A percentile compares a stretch with the other conserved stretches of the same genome.
Conservation (phyloP, 2,329 filamentous ascomycete species). For the Epichloe coenophiala region DNA sequence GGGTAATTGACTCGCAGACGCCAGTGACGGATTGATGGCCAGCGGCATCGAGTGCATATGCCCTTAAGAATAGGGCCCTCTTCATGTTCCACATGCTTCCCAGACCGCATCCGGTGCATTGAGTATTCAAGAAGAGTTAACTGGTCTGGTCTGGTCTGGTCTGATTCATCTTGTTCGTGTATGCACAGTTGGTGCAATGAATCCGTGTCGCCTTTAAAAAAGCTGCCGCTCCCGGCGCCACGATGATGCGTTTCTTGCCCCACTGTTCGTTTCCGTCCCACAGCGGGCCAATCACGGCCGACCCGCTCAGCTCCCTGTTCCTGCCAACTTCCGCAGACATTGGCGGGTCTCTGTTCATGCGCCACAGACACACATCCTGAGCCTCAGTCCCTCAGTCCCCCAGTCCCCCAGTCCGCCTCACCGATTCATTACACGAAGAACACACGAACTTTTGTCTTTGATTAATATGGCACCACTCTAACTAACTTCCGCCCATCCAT, state of each 20-base stretch:
- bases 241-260: not conserved
- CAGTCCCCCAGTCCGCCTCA: not conserved
- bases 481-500: not conserved
- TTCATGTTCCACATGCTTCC: no score
- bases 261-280: constrained; percentile 1
- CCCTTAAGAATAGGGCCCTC: no score
- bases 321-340: not conserved
- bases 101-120: no score
- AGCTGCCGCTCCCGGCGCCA: no score
- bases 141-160: no score
- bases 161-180: no score
- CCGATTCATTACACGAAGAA: not conserved
- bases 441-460: not conserved
- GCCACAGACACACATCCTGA: not conserved
- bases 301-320: not conserved
- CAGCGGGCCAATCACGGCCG: not conserved
- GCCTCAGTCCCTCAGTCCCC: not conserved
- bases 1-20: not conserved
- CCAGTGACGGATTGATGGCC: not conserved
- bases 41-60: no score
- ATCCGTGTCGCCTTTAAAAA: not conserved
- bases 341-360: not conserved
- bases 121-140: no score
- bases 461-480: no score
- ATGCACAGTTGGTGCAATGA: no score